Conservation (phyloP, 1,139 yeast species). For the Debaryomycetaceae sp. region DNA sequence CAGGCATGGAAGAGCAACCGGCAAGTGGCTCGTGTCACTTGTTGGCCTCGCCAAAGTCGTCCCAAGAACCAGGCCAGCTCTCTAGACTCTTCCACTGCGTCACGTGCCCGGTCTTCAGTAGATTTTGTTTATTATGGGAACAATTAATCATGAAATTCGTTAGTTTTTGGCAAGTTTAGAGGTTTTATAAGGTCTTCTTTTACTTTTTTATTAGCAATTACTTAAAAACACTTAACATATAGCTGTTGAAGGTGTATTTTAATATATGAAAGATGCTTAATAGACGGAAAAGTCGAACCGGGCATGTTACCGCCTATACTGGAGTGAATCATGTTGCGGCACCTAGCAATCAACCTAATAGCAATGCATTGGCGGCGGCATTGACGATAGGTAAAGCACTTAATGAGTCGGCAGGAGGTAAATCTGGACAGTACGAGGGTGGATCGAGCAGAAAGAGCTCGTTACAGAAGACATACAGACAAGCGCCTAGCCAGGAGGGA, state of each 20-base stretch:
- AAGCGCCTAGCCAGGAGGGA: slow-evolving; percentile 1
- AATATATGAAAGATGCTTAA: slow-evolving; percentile 23
- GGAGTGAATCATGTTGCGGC: slow-evolving; percentile 43
- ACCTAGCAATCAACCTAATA: slow-evolving; percentile 32
- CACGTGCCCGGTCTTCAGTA: background rate
- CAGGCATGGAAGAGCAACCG: background rate
- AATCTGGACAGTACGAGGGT: background rate
- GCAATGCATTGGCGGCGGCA: slow-evolving; percentile 47
- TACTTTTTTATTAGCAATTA: background rate
- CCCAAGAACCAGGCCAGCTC: background rate
- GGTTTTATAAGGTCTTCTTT: background rate
- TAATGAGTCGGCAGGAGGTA: slow-evolving; percentile 7
- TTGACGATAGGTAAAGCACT: slow-evolving; percentile 38
- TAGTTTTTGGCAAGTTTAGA: background rate
- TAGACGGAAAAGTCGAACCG: slow-evolving; percentile 32
- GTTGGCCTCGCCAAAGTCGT: background rate
- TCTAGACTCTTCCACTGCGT: background rate
- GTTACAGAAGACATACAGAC: slow-evolving; percentile 2
- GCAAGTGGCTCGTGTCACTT: background rate
- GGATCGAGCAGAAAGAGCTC: background rate
- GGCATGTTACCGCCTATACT: slow-evolving; percentile 37
- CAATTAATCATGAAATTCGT: background rate
- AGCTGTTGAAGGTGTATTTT: too few species aligned
- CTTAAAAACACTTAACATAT: too few species aligned
- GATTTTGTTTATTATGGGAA: background rate